Percentiles rank a stretch among this genome's conserved stretches.
phyloP scores from a whole-genome alignment of 371 early-diverging fungal genomes.

The Mucor mucedo region DNA sequence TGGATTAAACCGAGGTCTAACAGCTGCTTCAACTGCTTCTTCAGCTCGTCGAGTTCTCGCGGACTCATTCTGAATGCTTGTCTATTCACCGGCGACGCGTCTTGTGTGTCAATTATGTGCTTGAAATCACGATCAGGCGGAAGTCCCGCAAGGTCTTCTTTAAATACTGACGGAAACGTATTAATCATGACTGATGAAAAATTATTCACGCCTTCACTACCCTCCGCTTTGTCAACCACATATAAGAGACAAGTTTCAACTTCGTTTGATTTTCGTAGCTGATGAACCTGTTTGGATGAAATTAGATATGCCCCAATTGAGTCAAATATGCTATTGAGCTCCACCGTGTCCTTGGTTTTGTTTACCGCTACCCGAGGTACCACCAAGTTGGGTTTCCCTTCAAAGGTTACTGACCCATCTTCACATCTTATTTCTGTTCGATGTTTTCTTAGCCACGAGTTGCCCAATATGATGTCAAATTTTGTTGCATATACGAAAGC shows the following conservation, averaged over 20 bases:
- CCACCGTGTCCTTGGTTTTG: not conserved
- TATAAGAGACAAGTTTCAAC: too few species aligned
- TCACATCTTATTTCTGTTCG: not conserved
- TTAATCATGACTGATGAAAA: too few species aligned
- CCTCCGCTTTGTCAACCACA: too few species aligned
- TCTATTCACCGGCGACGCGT: conserved; percentile 16
- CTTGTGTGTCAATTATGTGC: conserved; percentile 29
- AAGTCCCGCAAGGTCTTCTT: conserved; percentile 1
- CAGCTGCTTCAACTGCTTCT: conserved; percentile 7
- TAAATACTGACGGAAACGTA: conserved; percentile 3
- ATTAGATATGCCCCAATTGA: too few species aligned
- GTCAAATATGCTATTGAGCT: too few species aligned
- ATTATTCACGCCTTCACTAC: too few species aligned
- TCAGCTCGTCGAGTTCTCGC: not conserved
- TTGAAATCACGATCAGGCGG: too few species aligned
- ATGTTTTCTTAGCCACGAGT: conserved; percentile 5
- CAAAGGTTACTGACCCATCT: too few species aligned
- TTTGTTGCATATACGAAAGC: conserved; percentile 8
- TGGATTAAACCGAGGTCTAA: conserved; percentile 20
- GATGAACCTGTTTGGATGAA: too few species aligned
- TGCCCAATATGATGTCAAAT: conserved; percentile 8
- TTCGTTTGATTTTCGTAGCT: too few species aligned
- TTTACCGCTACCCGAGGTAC: not conserved
- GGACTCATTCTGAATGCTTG: conserved; percentile 31
- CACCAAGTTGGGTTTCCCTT: not conserved